Conservation (phyloP, 345 rosid genomes). For the Hibiscus trionum region DNA sequence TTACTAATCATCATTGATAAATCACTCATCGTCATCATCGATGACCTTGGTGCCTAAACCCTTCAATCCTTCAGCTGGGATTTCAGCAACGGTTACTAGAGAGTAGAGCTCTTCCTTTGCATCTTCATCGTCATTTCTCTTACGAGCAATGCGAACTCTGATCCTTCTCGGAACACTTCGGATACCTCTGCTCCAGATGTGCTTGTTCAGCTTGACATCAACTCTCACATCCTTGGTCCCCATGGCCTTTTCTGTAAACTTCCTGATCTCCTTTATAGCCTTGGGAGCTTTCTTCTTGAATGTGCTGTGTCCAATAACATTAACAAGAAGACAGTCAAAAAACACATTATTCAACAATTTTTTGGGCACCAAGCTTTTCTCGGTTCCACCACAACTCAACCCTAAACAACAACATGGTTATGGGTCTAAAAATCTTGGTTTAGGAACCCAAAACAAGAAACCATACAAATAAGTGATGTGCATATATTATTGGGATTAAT, state of each 20-base stretch:
- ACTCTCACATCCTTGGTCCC: constrained; percentile 42
- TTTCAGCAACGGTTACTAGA: constrained; percentile 49
- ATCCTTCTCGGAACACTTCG: constrained; percentile 61
- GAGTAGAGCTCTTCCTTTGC: constrained; percentile 65
- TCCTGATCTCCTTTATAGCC: constrained; percentile 64
- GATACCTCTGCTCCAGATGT: constrained; percentile 61
- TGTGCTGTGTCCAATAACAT: constrained; percentile 28
- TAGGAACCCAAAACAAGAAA: background rate
- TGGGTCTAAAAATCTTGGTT: background rate
- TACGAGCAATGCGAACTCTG: constrained; percentile 52
- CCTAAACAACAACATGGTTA: background rate
- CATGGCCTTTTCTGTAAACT: constrained; percentile 54
- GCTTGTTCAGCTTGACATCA: constrained; percentile 57
- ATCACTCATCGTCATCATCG: constrained; percentile 57
- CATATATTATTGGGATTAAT: no score
- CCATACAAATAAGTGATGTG: no score
- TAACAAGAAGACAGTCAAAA: background rate
- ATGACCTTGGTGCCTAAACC: constrained; percentile 57
- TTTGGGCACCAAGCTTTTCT: no score
- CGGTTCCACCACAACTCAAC: background rate
- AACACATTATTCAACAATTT: background rate
- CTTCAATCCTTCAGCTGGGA: constrained; percentile 45
- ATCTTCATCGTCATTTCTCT: constrained; percentile 61
- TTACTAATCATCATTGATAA: background rate
- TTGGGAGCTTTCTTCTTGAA: constrained; percentile 72